Conservation (phyloP, 1,284 basidiomycete species). For the Tranzscheliella williamsii region DNA sequence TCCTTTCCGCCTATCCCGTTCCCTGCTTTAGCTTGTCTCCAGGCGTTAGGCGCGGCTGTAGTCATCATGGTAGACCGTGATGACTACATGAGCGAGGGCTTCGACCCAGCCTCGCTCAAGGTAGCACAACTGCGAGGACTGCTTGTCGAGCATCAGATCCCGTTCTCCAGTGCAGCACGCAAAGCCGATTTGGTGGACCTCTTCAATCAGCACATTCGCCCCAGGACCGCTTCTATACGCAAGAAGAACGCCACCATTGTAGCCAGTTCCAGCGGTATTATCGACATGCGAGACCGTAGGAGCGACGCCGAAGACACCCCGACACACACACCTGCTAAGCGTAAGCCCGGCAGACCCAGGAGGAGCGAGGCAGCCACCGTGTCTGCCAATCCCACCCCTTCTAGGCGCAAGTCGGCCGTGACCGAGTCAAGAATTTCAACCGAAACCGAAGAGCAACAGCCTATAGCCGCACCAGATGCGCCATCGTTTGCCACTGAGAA, state of each 20-base stretch:
- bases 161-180: slow-evolving; percentile 76
- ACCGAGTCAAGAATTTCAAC: neutral
- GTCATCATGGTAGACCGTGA: slow-evolving; percentile 29
- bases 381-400: slow-evolving; percentile 10
- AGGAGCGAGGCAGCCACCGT: slow-evolving; percentile 27
- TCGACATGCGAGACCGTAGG: slow-evolving; percentile 60
- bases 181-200: slow-evolving; percentile 81
- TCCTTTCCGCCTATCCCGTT: neutral
- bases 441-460: neutral
- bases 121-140: slow-evolving; percentile 79
- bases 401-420: slow-evolving; percentile 13
- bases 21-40: too few species aligned
- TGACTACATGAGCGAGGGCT: slow-evolving; percentile 78
- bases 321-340: slow-evolving; percentile 26
- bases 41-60: too few species aligned
- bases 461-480: neutral
- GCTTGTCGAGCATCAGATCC: slow-evolving; percentile 78
- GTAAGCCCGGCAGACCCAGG: slow-evolving; percentile 26
- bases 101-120: slow-evolving; percentile 77
- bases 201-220: slow-evolving; percentile 68
- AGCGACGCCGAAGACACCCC: slow-evolving; percentile 7
- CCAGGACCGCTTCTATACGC: slow-evolving; percentile 25
- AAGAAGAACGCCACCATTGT: slow-evolving; percentile 69
- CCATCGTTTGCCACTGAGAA: too few species aligned
- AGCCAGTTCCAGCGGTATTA: slow-evolving; percentile 59